Base-by-base conservation (phyloP, 1,284 basidiomycete species). In the Sparassis latifolia region DNA sequence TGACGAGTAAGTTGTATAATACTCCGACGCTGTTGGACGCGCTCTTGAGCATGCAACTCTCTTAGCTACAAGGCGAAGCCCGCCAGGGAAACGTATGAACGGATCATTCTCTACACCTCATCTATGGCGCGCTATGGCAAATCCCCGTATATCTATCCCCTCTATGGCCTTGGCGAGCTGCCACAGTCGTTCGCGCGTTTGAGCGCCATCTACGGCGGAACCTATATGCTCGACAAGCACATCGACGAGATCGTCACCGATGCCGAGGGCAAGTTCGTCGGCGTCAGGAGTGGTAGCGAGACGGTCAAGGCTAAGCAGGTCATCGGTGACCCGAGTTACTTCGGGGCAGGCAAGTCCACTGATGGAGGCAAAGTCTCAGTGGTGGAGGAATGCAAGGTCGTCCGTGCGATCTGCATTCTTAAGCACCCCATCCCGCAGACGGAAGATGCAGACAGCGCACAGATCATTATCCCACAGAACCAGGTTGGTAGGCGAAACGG, bases 51-150 rank as follows among this genome's bases (percentile, higher is more conserved):
- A 30, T n/a, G 27, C 5, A 12, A 48, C 42, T 32, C 35, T 37
- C 28, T 10, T 57, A 96, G 93, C 69, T 99, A 99, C 74, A 89
- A 94, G 70, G 88, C 81, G 64, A 91, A 95, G 68, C 81, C 91
- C 45, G 97, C 95, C 39, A 88, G 94, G 48, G 82, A 87, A 49
- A 78, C 96, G 4, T 95, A 97, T 68, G 88, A 97, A 64, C 92
- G 97, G 55, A 97, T 99, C 70, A 80, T 98, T 58, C 84, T 99
- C 54, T 99, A 99, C 76, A 97, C 94, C 12, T 89, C 91, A 5
- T 99, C 96, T 27, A 97, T 99, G 92, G 94, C 97, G 32, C 91
- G 97, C 50, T 99, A 97, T 72, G 97, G 97, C 62, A 99, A 99
- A 73, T 99, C 97, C 20, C 97, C 97, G 3, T 99, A 99, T 78